These are phyloP conservation scores for Suhomyces maxii DNA, from an alignment of 1,139 yeast genomes.

Conservation along the genomic window DNA sequence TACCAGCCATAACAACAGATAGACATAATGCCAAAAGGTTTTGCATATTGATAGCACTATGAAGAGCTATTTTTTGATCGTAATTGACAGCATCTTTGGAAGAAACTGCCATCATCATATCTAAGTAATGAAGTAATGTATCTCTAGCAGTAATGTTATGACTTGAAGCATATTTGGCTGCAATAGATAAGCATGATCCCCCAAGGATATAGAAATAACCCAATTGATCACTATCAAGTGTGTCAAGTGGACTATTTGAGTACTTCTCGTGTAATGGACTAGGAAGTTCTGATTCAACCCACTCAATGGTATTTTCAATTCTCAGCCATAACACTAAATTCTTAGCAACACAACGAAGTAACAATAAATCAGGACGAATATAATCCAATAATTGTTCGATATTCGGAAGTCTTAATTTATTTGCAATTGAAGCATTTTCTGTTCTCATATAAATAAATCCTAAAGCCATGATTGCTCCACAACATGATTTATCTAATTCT, in stretches of 20 bases:
- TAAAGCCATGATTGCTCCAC: slow-evolving; percentile 81
- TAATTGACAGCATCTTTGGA: slow-evolving; percentile 48
- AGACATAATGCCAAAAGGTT: slow-evolving; percentile 63
- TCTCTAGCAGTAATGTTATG: slow-evolving; percentile 56
- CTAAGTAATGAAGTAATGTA: slow-evolving; percentile 62
- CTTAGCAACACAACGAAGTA: slow-evolving; percentile 66
- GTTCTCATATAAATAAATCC: slow-evolving; percentile 74
- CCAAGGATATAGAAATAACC: slow-evolving; percentile 68
- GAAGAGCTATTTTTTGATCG: slow-evolving; percentile 61
- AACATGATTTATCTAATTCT: slow-evolving; percentile 70
- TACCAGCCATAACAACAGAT: slow-evolving; percentile 83
- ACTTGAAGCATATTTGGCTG: slow-evolving; percentile 75
- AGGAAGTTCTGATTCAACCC: slow-evolving; percentile 67
- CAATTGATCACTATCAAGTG: slow-evolving; percentile 61
- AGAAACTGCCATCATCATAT: slow-evolving; percentile 57
- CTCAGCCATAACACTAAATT: slow-evolving; percentile 79
- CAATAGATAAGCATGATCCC: slow-evolving; percentile 76
- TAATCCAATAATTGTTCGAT: slow-evolving; percentile 66
- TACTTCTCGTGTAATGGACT: slow-evolving; percentile 33
- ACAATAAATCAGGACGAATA: slow-evolving; percentile 75
- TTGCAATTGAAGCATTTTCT: slow-evolving; percentile 59
- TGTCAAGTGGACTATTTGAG: slow-evolving; percentile 20
- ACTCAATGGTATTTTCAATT: slow-evolving; percentile 51
- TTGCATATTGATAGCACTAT: slow-evolving; percentile 57
- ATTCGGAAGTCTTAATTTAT: slow-evolving; percentile 62